phyloP scores from a whole-genome alignment of 805 yeast genomes.

The Candida schatavii region DNA sequence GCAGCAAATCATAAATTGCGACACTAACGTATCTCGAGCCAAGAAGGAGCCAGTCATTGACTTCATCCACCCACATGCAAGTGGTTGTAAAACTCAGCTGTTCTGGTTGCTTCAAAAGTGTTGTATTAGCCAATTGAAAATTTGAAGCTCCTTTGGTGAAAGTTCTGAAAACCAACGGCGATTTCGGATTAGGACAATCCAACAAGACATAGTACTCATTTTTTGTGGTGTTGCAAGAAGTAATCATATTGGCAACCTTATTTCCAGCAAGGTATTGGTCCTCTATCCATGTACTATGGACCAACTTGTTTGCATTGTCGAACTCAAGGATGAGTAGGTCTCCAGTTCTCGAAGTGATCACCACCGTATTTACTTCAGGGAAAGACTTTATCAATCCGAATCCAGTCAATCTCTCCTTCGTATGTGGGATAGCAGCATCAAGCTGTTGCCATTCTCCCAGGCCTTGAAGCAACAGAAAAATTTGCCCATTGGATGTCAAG shows the following conservation, averaged over 20 bases:
- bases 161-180: conserved; percentile 45
- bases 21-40: conserved; percentile 75
- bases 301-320: conserved; percentile 12
- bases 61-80: conserved; percentile 44
- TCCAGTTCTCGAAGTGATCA: conserved; percentile 35
- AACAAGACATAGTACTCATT: conserved; percentile 38
- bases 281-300: conserved; percentile 17
- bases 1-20: conserved; percentile 49
- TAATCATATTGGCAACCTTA: conserved; percentile 52
- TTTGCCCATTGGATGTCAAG: conserved; percentile 59
- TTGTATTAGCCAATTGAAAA: conserved; percentile 25
- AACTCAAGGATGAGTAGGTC: conserved; percentile 43
- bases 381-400: conserved; percentile 45
- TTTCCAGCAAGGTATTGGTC: conserved; percentile 25
- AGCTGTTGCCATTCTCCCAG: conserved; percentile 22
- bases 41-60: conserved; percentile 44
- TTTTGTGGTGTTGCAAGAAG: conserved; percentile 16
- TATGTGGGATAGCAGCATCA: conserved; percentile 1
- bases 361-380: conserved; percentile 24
- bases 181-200: conserved; percentile 69
- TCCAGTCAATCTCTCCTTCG: conserved; percentile 23
- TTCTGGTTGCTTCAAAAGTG: conserved; percentile 37
- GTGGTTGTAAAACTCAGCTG: conserved; percentile 55
- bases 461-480: conserved; percentile 32
- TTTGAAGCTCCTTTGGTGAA: conserved; percentile 17